These are phyloP conservation scores for Fusarium nematophilum DNA, from an alignment of 2,329 filamentous ascomycete genomes.

Conservation along the genomic window DNA sequence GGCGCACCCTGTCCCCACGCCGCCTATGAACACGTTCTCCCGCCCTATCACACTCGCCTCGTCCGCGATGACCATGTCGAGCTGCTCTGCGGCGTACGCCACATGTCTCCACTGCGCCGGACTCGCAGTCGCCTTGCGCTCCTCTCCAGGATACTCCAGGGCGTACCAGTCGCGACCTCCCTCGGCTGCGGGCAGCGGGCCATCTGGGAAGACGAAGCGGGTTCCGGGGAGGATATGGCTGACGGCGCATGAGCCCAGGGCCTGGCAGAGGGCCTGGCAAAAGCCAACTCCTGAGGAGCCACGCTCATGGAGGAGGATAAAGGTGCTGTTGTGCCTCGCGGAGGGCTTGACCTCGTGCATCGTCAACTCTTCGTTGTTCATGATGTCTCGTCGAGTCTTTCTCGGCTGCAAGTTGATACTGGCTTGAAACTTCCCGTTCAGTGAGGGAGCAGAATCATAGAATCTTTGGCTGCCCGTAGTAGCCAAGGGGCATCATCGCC, in stretches of 20 bases:
- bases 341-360: neutral
- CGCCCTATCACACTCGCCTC: neutral
- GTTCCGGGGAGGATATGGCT: neutral
- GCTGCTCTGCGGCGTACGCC: neutral
- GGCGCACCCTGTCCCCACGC: conserved; percentile 11
- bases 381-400: neutral
- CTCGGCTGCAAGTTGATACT: neutral
- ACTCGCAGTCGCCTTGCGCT: neutral
- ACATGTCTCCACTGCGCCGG: neutral
- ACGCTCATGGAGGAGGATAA: conserved; percentile 20
- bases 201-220: conserved; percentile 12
- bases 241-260: neutral
- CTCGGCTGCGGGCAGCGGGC: neutral
- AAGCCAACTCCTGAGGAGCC: neutral
- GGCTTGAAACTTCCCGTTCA: too few relatives aligned
- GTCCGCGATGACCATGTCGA: neutral
- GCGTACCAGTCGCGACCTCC: conserved; percentile 3
- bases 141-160: neutral
- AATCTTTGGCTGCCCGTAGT: too few relatives aligned
- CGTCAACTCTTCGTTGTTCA: neutral
- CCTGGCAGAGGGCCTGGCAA: neutral
- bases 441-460: too few relatives aligned
- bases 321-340: neutral
- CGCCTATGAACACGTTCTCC: conserved; percentile 15
- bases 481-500: too few relatives aligned